phyloP scores from a whole-genome alignment of 352 stramenopile species.

The Phytophthora megakarya region DNA sequence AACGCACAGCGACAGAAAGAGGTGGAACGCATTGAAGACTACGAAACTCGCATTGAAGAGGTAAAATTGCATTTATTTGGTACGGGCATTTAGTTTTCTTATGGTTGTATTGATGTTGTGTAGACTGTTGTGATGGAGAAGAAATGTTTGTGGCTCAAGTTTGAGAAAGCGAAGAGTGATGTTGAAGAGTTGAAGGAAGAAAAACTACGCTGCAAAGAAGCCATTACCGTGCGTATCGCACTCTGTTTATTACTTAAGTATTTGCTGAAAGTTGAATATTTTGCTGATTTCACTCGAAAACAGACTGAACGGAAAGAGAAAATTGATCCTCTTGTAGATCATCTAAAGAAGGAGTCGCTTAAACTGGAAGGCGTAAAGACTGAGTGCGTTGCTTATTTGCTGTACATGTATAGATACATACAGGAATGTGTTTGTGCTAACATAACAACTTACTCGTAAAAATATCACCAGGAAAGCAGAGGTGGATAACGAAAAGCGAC shows the following conservation, averaged over 20 bases:
- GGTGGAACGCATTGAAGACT: conserved; percentile 82
- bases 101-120: neutral
- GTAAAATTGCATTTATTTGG: conserved; percentile 24
- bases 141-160: conserved; percentile 86
- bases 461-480: conserved; percentile 50
- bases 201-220: conserved; percentile 70
- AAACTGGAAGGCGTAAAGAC: conserved; percentile 63
- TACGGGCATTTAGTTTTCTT: neutral
- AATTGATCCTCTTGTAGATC: conserved; percentile 63
- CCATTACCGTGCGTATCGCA: conserved; percentile 54
- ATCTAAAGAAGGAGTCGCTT: conserved; percentile 73
- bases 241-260: neutral
- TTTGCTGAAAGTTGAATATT: neutral
- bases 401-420: neutral
- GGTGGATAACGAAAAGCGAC: conserved; percentile 50
- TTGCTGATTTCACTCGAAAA: neutral
- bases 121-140: conserved; percentile 87
- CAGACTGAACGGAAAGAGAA: conserved; percentile 73
- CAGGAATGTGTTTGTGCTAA: neutral
- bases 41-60: conserved; percentile 81
- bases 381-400: conserved; percentile 44
- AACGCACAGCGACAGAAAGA: conserved; percentile 83
- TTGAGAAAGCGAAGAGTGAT: conserved; percentile 73
- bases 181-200: conserved; percentile 71
- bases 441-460: neutral